A percentile compares a stretch with the other conserved stretches of the same genome.
phyloP scores from a whole-genome alignment of 2,329 filamentous ascomycete genomes.

The Hymenoscyphus repandus region DNA sequence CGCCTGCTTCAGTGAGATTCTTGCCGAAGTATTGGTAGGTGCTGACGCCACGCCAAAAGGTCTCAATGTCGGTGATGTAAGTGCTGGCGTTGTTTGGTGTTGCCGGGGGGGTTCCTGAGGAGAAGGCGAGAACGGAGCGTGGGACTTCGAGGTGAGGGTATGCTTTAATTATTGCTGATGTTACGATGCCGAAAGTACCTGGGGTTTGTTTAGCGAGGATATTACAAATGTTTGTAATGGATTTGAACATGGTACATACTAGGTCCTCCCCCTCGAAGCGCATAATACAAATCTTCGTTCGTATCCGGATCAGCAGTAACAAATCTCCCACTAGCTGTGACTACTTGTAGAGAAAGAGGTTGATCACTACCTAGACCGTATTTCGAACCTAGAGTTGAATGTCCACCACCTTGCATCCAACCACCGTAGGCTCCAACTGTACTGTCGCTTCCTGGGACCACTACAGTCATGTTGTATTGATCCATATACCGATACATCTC shows the following conservation, averaged over 20 bases:
- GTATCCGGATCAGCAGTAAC: conserved; percentile 26
- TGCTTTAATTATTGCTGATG: conserved; percentile 48
- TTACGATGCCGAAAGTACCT: conserved; percentile 29
- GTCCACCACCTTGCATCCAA: conserved; percentile 17
- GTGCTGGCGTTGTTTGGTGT: conserved; percentile 30
- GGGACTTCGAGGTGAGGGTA: conserved; percentile 36
- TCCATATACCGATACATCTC: conserved; percentile 24
- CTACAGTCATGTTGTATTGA: conserved; percentile 28
- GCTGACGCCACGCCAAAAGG: conserved; percentile 46
- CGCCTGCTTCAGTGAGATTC: conserved; percentile 31
- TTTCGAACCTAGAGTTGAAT: conserved; percentile 6
- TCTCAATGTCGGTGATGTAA: conserved; percentile 8
- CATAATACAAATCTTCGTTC: conserved; percentile 15
- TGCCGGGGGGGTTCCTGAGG: too few relatives aligned
- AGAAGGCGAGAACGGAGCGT: conserved; percentile 32
- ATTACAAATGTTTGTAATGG: not conserved
- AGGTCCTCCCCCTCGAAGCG: conserved; percentile 25
- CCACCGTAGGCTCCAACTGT: conserved; percentile 18
- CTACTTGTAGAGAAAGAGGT: conserved; percentile 10
- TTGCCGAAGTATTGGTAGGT: conserved; percentile 41
- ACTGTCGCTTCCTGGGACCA: conserved; percentile 6
- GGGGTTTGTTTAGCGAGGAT: not conserved
- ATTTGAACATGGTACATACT: not conserved
- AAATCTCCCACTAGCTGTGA: conserved; percentile 14
- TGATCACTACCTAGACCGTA: conserved; percentile 18